A percentile compares a stretch with the other conserved stretches of the same genome.
These are phyloP conservation scores for Taphrina pruni DNA, from an alignment of 1,139 yeast genomes.

Conservation along the genomic window DNA sequence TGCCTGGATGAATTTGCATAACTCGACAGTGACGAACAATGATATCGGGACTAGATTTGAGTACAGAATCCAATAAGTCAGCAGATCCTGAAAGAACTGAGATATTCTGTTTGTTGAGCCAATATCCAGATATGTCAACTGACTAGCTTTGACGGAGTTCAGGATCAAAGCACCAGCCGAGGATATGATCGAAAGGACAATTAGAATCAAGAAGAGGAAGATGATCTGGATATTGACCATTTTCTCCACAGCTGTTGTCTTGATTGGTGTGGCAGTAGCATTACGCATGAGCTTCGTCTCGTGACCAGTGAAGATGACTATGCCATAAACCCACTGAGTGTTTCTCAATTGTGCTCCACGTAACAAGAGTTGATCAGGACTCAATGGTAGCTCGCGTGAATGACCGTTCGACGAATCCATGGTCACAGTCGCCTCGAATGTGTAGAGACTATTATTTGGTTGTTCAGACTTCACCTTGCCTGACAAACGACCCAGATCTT, in stretches of 20 bases:
- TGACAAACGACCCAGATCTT: constrained; percentile 60
- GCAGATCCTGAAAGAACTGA: constrained; percentile 80
- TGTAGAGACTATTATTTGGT: constrained; percentile 92
- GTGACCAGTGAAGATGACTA: constrained; percentile 94
- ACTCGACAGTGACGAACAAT: constrained; percentile 87
- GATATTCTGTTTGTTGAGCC: constrained; percentile 72
- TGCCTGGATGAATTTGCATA: constrained; percentile 94
- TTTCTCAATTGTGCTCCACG: constrained; percentile 96
- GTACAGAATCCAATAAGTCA: constrained; percentile 94
- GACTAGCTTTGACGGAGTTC: constrained; percentile 57
- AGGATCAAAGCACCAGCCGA: constrained; percentile 86
- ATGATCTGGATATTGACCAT: constrained; percentile 90
- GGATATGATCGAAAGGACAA: constrained; percentile 76
- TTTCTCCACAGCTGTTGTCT: constrained; percentile 94
- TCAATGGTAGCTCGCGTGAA: constrained; percentile 63
- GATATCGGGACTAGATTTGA: constrained; percentile 94
- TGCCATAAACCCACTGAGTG: constrained; percentile 93
- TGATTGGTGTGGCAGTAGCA: constrained; percentile 98
- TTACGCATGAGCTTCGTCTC: constrained; percentile 98
- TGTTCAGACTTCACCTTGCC: constrained; percentile 80
- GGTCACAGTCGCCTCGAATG: constrained; percentile 88
- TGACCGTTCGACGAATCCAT: constrained; percentile 57
- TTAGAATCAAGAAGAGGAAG: constrained; percentile 80
- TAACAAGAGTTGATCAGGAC: constrained; percentile 87
- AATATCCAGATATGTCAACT: constrained; percentile 62